Evolutionary conservation across 768 basidiomycete species (phyloP), one percentile per base, ranked within the genome.

Genomic region (Cytidiella melzeri): DNA sequence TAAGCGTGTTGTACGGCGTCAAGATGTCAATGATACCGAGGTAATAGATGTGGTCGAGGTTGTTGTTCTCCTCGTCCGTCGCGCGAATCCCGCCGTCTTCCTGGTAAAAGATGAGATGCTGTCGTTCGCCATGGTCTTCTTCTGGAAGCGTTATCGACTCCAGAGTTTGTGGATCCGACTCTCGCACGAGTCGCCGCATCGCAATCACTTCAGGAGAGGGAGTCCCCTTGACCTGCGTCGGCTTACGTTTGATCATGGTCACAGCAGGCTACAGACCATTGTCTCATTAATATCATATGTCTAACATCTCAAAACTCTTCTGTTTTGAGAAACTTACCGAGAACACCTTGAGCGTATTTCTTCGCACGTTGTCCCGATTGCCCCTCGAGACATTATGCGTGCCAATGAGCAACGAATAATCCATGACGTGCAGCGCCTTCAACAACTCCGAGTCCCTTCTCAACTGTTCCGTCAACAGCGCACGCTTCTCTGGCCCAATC

Each of bases 11-110:
- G 64, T 91, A 99, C 2, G 94, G 95, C 21, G 96, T 98, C 52
- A 94, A 69, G 55, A 97, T 98, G 67, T 99, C 96, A 61, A 99
- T 99, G 47, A 99, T 79, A 20, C 96, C 95, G 7, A 97, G 73
- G 65, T 97, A 97, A 66, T 95, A 96, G 48, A 96, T 86, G 41
- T 80, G 80, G 55, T 86, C 84, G 67, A 84, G 66, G 1, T 73
- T 66, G 18, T 77, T 73, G 64, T 98, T 95, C 7, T 66, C 67
- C 59, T 97, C 94, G 64, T 94, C 83, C 15, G 95, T 96, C 28
- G 93, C 91, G 26, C 87, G 77, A 39, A 95, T 62, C 0, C 96
- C 96, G 11, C 93, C 93, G 58, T 98, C 96, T 61, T 99, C 94
- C 59, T 94, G 91, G 62, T 96, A 97, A 67, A 99, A 99, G 23